phyloP scores from a whole-genome alignment of 2,329 filamentous ascomycete species.

The Apiospora koreana region DNA sequence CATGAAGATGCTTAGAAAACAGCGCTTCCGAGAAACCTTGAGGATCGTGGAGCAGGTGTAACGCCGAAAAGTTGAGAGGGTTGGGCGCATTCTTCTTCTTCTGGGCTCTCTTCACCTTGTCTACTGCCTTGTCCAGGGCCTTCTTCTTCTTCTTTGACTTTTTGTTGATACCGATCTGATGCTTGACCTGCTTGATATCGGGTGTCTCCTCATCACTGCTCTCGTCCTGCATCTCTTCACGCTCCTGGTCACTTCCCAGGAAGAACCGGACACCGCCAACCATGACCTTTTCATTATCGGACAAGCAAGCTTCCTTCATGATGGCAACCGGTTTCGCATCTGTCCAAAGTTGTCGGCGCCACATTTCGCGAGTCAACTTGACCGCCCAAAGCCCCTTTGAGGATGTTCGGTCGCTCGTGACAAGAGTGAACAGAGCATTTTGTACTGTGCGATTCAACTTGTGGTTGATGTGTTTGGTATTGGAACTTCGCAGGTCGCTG shows the following conservation, averaged over 20 bases:
- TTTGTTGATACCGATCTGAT: conserved; percentile 91
- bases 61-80: conserved; percentile 90
- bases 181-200: conserved; percentile 79
- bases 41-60: conserved; percentile 91
- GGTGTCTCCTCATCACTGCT: conserved; percentile 75
- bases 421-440: conserved; percentile 87
- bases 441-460: conserved; percentile 91
- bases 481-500: conserved; percentile 84
- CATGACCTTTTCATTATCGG: conserved; percentile 91
- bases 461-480: conserved; percentile 87
- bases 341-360: conserved; percentile 95
- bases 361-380: conserved; percentile 91
- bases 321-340: conserved; percentile 95
- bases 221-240: conserved; percentile 89
- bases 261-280: conserved; percentile 90
- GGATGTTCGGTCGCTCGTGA: conserved; percentile 82
- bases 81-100: conserved; percentile 87
- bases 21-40: conserved; percentile 90
- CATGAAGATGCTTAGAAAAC: conserved; percentile 79
- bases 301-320: conserved; percentile 90
- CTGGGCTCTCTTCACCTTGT: conserved; percentile 80
- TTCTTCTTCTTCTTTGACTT: conserved; percentile 88
- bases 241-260: conserved; percentile 91
- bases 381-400: conserved; percentile 93
- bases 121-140: conserved; percentile 76